Percentiles rank a stretch among this genome's conserved stretches.
phyloP scores from a whole-genome alignment of 176 grass and related monocot genomes.

The Hordeum marinum region DNA sequence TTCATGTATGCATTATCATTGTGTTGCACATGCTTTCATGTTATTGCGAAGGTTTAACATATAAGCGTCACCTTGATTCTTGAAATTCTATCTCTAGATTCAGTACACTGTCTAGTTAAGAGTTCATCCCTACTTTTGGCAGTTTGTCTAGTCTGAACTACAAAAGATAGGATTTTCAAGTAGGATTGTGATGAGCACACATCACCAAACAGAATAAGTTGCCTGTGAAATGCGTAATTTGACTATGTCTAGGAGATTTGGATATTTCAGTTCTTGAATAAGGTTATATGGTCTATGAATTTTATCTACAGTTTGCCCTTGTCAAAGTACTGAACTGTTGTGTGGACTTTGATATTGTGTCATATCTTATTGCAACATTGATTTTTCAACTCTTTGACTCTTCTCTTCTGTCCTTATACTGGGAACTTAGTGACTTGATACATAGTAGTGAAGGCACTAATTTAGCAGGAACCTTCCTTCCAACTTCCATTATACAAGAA shows the following conservation, averaged over 20 bases:
- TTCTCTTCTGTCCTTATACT: neutral
- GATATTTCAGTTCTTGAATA: neutral
- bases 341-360: neutral
- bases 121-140: neutral
- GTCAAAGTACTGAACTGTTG: neutral
- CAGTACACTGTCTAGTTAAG: neutral
- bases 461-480: neutral
- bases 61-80: neutral
- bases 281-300: neutral
- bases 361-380: neutral
- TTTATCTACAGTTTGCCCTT: neutral
- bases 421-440: neutral
- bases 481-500: neutral
- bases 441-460: neutral
- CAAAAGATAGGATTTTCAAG: neutral
- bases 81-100: conserved; percentile 6
- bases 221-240: neutral
- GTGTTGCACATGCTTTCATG: neutral
- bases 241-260: neutral
- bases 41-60: neutral
- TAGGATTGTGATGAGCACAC: neutral
- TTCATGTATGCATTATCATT: neutral
- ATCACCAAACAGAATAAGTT: neutral
- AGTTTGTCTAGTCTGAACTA: neutral
- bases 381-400: neutral